Conservation (phyloP, 148 eudicot species). For the Rhododendron griersonianum region DNA sequence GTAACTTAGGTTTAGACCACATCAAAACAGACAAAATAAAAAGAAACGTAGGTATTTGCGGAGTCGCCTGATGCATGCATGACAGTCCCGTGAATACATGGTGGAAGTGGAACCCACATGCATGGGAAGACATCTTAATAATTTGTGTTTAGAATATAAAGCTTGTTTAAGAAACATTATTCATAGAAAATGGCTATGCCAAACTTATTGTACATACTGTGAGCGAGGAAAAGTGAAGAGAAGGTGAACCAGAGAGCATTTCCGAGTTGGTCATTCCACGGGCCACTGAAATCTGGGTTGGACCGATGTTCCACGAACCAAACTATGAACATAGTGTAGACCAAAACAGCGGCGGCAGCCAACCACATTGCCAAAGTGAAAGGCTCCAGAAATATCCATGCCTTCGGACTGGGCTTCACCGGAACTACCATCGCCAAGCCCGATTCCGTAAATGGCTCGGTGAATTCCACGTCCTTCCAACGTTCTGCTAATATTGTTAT, state of each 20-base stretch:
- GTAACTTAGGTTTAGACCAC: no score
- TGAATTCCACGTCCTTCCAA: constrained; percentile 25
- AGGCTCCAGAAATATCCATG: constrained; percentile 37
- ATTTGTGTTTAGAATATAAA: no score
- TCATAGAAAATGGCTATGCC: no score
- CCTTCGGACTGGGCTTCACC: not conserved
- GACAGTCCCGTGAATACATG: no score
- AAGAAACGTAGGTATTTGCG: no score
- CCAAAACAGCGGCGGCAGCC: constrained; percentile 14
- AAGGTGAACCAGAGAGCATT: constrained; percentile 29
- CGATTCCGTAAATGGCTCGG: constrained; percentile 25
- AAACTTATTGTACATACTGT: constrained; percentile 6
- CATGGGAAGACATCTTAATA: no score
- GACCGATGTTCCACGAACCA: constrained; percentile 31
- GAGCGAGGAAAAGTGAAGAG: constrained; percentile 33
- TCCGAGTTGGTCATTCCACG: constrained; percentile 23
- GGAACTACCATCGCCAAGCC: constrained; percentile 28
- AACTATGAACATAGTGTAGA: constrained; percentile 24
- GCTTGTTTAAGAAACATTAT: not conserved
- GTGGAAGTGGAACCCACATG: no score
- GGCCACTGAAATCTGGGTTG: constrained; percentile 24
- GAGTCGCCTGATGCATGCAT: no score
- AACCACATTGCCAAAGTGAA: constrained; percentile 30
- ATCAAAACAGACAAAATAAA: no score
- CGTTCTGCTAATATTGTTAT: constrained; percentile 30